These are phyloP conservation scores for Amphibolis antarctica DNA, from an alignment of 106 monocot genomes.

Conservation along the genomic window DNA sequence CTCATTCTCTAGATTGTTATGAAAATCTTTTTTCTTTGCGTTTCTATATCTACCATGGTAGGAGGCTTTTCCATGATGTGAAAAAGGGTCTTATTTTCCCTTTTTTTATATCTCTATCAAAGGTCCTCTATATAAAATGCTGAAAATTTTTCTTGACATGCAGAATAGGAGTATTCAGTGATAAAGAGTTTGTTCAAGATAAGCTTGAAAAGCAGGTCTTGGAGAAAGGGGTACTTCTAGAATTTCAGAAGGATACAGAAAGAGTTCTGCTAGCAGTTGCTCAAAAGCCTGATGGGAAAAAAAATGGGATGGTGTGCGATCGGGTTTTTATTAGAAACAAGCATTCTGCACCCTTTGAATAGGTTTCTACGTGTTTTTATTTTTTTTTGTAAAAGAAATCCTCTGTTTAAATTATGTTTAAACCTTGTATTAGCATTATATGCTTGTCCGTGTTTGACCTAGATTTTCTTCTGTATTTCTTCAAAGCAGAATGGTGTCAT, in stretches of 20 bases:
- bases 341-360: conserved; percentile 33
- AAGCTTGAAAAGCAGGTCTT: conserved; percentile 43
- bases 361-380: conserved; percentile 25
- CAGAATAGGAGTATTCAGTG: conserved; percentile 47
- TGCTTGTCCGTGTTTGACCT: background rate
- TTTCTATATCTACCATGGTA: too few relatives aligned
- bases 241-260: conserved; percentile 88
- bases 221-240: conserved; percentile 77
- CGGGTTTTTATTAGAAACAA: conserved; percentile 67
- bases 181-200: conserved; percentile 44
- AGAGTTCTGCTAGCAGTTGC: conserved; percentile 67
- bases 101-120: background rate
- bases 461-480: conserved; percentile 8
- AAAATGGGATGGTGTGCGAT: conserved; percentile 95
- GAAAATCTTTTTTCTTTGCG: background rate
- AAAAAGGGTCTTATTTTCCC: too few relatives aligned
- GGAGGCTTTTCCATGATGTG: background rate
- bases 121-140: background rate
- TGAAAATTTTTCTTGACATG: background rate
- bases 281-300: conserved; percentile 94
- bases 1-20: background rate
- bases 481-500: conserved; percentile 59
- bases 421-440: background rate
- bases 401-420: background rate
- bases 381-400: background rate